phyloP scores from a whole-genome alignment of 1,139 yeast species.

The Hyphopichia buzzinii region DNA sequence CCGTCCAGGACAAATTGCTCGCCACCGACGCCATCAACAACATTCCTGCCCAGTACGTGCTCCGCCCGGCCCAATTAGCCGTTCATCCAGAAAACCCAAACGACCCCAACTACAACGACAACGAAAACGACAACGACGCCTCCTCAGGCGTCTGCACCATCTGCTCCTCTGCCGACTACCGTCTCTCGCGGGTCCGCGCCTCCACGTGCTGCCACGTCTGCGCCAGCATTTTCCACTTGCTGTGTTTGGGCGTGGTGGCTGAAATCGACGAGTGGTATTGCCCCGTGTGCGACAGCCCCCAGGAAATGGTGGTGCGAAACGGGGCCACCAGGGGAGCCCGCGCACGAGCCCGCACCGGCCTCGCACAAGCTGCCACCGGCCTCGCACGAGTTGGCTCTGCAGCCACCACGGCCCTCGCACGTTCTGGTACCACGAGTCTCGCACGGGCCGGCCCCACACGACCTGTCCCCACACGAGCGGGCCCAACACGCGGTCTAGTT shows the following conservation, averaged over 20 bases:
- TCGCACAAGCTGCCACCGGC: background rate
- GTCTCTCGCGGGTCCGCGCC: slow-evolving; percentile 15
- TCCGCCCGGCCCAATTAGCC: slow-evolving; percentile 10
- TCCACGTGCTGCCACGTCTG: slow-evolving; percentile 34
- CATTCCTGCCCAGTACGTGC: slow-evolving; percentile 39
- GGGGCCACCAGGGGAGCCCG: background rate
- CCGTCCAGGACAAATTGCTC: slow-evolving; percentile 31
- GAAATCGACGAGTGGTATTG: slow-evolving; percentile 33
- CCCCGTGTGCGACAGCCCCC: slow-evolving; percentile 42
- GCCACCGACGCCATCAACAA: slow-evolving; percentile 38
- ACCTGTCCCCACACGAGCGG: slow-evolving; percentile 1
- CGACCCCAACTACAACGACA: background rate
- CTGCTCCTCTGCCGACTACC: slow-evolving; percentile 37
- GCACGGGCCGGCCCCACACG: background rate
- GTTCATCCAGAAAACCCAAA: background rate
- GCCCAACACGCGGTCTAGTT: slow-evolving; percentile 18
- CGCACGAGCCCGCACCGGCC: background rate
- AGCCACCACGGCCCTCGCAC: background rate
- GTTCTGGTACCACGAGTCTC: background rate
- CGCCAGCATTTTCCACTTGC: slow-evolving; percentile 32
- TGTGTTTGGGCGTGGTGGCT: slow-evolving; percentile 29
- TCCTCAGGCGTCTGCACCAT: slow-evolving; percentile 27
- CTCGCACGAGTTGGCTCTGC: background rate
- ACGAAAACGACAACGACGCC: slow-evolving; percentile 2
- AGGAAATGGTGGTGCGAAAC: slow-evolving; percentile 22